Percentiles rank a stretch among this genome's conserved stretches.
phyloP scores from a whole-genome alignment of 2,329 filamentous ascomycete species.

The Fusarium palustre region DNA sequence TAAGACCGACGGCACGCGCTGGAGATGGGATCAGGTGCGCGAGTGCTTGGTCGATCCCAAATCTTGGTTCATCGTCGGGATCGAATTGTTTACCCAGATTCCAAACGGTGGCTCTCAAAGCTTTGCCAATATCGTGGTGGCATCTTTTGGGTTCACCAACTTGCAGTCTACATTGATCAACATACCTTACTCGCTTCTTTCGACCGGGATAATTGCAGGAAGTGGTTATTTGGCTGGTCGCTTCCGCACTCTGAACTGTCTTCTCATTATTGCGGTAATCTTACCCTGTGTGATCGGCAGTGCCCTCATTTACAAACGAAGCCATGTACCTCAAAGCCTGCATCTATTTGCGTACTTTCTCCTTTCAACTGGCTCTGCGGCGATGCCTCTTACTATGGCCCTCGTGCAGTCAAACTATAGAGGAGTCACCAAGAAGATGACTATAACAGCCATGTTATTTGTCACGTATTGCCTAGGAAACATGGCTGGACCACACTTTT shows the following conservation, averaged over 20 bases:
- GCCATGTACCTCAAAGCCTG: constrained; percentile 54
- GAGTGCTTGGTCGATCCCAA: constrained; percentile 70
- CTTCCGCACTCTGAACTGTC: constrained; percentile 63
- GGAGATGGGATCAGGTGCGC: constrained; percentile 62
- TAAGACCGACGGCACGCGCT: constrained; percentile 60
- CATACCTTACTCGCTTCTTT: constrained; percentile 68
- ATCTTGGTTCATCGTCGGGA: constrained; percentile 68
- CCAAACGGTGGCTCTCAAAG: constrained; percentile 72
- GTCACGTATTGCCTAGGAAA: constrained; percentile 68
- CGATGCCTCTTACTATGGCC: constrained; percentile 66
- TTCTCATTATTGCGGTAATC: constrained; percentile 63
- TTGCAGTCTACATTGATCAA: constrained; percentile 68
- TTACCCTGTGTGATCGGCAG: constrained; percentile 64
- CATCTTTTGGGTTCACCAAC: constrained; percentile 66
- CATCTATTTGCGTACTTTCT: constrained; percentile 70
- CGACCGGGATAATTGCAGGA: constrained; percentile 60
- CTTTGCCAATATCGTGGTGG: constrained; percentile 68
- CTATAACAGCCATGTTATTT: constrained; percentile 67
- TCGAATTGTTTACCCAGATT: constrained; percentile 67
- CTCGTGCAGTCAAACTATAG: constrained; percentile 67
- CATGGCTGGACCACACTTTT: constrained; percentile 68
- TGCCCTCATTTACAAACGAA: constrained; percentile 64
- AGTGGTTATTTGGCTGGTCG: constrained; percentile 64
- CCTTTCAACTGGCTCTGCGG: constrained; percentile 64
- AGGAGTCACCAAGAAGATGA: constrained; percentile 71